Conservation (phyloP, 805 yeast species). For the Candida andamanensis region DNA sequence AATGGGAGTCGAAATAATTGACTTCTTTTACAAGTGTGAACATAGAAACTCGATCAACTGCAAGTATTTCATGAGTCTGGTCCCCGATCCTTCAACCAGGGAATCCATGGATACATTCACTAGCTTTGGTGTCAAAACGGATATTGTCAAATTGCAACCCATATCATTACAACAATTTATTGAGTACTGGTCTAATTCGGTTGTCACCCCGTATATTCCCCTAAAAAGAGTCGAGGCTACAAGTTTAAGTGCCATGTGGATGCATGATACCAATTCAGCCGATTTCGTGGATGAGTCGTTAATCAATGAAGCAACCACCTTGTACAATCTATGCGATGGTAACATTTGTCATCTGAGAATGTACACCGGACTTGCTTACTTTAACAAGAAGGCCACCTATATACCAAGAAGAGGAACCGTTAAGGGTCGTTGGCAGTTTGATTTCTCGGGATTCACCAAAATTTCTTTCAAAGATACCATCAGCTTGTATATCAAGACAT, state of each 20-base stretch:
- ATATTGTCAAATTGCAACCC: no score
- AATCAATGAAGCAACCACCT: background rate
- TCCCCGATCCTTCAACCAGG: constrained; percentile 6
- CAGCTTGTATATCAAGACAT: constrained; percentile 15
- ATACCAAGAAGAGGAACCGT: constrained; percentile 3
- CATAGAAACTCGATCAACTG: no score
- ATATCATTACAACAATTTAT: no score
- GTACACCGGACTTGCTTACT: constrained; percentile 6
- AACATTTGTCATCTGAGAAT: constrained; percentile 13
- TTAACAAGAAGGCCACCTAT: constrained; percentile 5
- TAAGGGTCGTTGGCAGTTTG: constrained; percentile 7
- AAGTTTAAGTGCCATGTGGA: background rate
- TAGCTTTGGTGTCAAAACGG: no score
- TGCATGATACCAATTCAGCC: background rate
- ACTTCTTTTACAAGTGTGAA: constrained; percentile 1
- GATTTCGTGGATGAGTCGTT: constrained; percentile 4
- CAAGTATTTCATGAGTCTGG: no score
- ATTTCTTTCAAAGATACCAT: constrained; percentile 12
- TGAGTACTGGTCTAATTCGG: no score
- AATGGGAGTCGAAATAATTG: constrained; percentile 23
- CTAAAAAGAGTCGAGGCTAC: background rate
- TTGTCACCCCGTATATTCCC: background rate
- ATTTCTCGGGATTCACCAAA: constrained; percentile 1
- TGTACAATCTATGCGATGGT: constrained; percentile 15
- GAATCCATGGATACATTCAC: constrained; percentile 3